Evolutionary conservation across 73 alveolate species (phyloP).

Genomic region (Symbiodinium pilosum): DNA sequence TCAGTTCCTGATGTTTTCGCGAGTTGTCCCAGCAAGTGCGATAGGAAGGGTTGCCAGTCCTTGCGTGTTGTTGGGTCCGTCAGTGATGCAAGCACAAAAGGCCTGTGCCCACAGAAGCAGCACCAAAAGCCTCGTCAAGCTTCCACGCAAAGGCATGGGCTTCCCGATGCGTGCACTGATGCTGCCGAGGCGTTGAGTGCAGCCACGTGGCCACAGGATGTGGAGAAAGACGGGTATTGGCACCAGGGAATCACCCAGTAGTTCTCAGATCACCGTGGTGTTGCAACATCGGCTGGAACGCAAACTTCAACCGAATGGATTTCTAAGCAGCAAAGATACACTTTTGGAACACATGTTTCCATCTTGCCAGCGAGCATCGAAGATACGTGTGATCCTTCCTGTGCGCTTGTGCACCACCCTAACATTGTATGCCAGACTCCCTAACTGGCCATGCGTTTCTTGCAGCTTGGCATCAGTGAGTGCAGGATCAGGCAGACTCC

Average conservation of each 20-base stretch:
- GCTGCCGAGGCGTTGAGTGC: too few relatives aligned
- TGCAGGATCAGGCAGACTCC: conserved; percentile 47
- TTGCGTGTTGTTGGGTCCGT: too few relatives aligned
- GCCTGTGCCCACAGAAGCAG: conserved; percentile 72
- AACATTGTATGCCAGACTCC: neutral
- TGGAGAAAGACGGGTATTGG: conserved; percentile 31
- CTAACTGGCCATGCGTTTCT: neutral
- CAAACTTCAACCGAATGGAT: neutral
- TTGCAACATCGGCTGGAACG: too few relatives aligned
- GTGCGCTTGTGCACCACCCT: neutral
- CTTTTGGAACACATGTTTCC: neutral
- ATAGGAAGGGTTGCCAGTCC: too few relatives aligned
- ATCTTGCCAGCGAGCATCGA: neutral
- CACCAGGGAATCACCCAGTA: conserved; percentile 52
- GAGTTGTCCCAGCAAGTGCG: too few relatives aligned
- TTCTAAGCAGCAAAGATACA: too few relatives aligned
- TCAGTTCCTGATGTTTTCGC: neutral
- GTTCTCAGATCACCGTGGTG: conserved; percentile 24
- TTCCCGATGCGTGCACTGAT: neutral
- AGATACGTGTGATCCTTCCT: neutral
- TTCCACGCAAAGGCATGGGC: neutral
- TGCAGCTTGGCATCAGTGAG: neutral
- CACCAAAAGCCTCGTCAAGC: conserved; percentile 4
- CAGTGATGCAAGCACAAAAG: neutral
- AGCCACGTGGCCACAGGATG: conserved; percentile 49